A percentile compares a stretch with the other conserved stretches of the same genome.
phyloP scores from a whole-genome alignment of 495 filamentous ascomycete genomes.

The Astrothelium subdiscretum region DNA sequence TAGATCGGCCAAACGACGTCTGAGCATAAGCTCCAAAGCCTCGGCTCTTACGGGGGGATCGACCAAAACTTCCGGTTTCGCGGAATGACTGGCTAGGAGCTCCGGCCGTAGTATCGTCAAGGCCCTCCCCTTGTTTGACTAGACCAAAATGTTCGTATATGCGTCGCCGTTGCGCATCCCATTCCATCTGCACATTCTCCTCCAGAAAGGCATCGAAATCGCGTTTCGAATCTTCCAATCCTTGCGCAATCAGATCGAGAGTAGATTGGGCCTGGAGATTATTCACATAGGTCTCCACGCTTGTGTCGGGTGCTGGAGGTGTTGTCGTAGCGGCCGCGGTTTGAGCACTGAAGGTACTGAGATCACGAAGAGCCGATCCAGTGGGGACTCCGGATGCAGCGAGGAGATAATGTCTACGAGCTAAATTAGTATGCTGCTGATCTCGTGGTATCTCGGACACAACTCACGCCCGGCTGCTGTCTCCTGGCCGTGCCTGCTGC shows the following conservation, averaged over 20 bases:
- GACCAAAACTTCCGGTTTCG: constrained; percentile 46
- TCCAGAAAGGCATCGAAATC: constrained; percentile 91
- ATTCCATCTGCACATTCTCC: constrained; percentile 87
- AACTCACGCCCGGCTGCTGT: constrained; percentile 55
- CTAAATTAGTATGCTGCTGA: background rate
- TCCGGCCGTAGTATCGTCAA: constrained; percentile 19
- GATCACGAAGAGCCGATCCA: constrained; percentile 63
- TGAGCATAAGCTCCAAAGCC: constrained; percentile 25
- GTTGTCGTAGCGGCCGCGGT: constrained; percentile 28
- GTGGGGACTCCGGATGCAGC: constrained; percentile 81
- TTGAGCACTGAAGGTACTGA: constrained; percentile 48
- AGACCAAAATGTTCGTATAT: constrained; percentile 97
- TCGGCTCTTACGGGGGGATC: constrained; percentile 42
- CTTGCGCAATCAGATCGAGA: constrained; percentile 79
- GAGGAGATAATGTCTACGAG: constrained; percentile 62
- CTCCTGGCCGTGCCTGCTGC: constrained; percentile 30
- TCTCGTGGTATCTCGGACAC: background rate
- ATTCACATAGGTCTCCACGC: constrained; percentile 70
- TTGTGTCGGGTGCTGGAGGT: constrained; percentile 46
- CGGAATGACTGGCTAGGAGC: constrained; percentile 1
- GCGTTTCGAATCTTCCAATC: constrained; percentile 67
- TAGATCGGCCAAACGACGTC: constrained; percentile 54
- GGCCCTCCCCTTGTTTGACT: constrained; percentile 34
- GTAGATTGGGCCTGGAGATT: constrained; percentile 84
- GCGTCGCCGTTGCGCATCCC: constrained; percentile 80